phyloP scores from a whole-genome alignment of 345 rosid genomes.

The Aurinia saxatilis region DNA sequence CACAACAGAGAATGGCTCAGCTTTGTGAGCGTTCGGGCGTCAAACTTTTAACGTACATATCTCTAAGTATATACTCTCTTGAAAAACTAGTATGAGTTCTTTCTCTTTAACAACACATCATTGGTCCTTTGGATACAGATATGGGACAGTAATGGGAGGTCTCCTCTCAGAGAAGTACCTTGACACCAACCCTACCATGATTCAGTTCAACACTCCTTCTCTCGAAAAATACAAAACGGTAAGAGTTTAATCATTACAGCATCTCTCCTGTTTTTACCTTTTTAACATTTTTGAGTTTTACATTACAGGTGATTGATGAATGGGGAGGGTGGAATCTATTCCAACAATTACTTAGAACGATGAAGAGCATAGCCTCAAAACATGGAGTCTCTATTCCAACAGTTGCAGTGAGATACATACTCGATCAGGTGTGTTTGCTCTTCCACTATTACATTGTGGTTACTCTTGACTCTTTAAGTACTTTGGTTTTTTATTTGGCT shows the following conservation, averaged over 20 bases:
- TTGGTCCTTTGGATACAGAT: slow-evolving; percentile 29
- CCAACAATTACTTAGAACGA: slow-evolving; percentile 39
- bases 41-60: slow-evolving; percentile 79
- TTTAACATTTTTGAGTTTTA: not conserved
- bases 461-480: not conserved
- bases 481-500: not conserved
- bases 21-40: slow-evolving; percentile 88
- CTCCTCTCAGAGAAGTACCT: slow-evolving; percentile 87
- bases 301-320: slow-evolving; percentile 85
- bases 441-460: not conserved
- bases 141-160: slow-evolving; percentile 96
- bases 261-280: slow-evolving; percentile 2
- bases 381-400: slow-evolving; percentile 85
- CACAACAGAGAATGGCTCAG: slow-evolving; percentile 93
- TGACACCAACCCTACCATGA: slow-evolving; percentile 59
- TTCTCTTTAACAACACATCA: not conserved
- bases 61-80: no score
- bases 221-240: no score
- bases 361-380: slow-evolving; percentile 54
- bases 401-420: slow-evolving; percentile 78
- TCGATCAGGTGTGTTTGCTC: slow-evolving; percentile 61
- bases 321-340: slow-evolving; percentile 98
- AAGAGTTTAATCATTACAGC: no score
- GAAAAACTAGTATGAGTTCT: not conserved
- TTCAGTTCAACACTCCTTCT: no score